Percentiles rank a stretch among this genome's conserved stretches.
Conservation (phyloP, 371 early-diverging fungal species). For the Zancudomyces culisetae region DNA sequence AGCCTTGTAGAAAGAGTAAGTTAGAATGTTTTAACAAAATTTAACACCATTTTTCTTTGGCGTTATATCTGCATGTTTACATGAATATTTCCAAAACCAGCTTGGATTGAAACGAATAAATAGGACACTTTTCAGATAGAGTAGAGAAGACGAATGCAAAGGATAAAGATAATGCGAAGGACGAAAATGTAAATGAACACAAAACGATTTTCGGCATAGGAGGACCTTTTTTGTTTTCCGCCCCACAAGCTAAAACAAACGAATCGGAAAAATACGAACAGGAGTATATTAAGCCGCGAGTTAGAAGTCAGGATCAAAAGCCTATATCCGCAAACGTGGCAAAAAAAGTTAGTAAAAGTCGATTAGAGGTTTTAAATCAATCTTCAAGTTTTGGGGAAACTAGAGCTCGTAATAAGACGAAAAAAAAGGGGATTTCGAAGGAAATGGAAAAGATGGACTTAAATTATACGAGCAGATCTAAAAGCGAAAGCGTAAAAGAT, state of each 20-base stretch:
- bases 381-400: not conserved
- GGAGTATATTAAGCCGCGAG: not conserved
- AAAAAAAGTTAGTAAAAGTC: constrained; percentile 7
- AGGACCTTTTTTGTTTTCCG: not conserved
- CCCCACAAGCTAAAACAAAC: not conserved
- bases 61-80: not conserved
- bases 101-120: not conserved
- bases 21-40: not conserved
- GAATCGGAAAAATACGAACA: not conserved
- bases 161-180: not conserved
- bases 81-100: not conserved
- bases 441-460: not conserved
- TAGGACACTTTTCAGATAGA: not conserved
- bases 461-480: not conserved
- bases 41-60: not conserved
- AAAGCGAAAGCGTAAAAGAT: too few relatives aligned
- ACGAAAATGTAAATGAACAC: not conserved
- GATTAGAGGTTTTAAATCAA: not conserved
- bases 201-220: not conserved
- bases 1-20: constrained; percentile 2
- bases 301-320: constrained; percentile 2
- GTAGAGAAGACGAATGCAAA: not conserved
- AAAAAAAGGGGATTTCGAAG: not conserved
- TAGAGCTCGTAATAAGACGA: constrained; percentile 1
- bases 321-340: constrained; percentile 19